Percentiles rank a stretch among this genome's conserved stretches.
Conservation (phyloP, 805 yeast species). For the Metschnikowia proteae region DNA sequence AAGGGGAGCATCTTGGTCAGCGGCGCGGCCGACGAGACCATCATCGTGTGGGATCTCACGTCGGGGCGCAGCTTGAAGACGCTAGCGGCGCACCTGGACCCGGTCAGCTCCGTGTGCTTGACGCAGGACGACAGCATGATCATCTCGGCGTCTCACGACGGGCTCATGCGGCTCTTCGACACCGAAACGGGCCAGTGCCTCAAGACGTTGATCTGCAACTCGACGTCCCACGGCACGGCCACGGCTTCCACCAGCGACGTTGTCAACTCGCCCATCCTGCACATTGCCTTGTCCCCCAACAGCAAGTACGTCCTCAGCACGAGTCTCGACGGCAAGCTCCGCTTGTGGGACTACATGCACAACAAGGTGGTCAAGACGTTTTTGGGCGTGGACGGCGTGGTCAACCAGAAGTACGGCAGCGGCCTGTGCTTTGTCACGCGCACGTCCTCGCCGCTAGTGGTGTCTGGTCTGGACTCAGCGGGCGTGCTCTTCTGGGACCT, state of each 20-base stretch:
- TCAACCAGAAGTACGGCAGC: slow-evolving; percentile 53
- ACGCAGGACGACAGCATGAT: slow-evolving; percentile 78
- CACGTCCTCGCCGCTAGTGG: slow-evolving; percentile 38
- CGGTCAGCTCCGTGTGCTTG: slow-evolving; percentile 72
- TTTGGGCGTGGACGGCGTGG: slow-evolving; percentile 25
- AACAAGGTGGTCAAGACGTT: slow-evolving; percentile 78
- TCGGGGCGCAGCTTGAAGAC: slow-evolving; percentile 71
- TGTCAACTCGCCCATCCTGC: slow-evolving; percentile 65
- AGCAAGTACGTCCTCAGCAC: slow-evolving; percentile 75
- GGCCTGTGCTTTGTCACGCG: slow-evolving; percentile 48
- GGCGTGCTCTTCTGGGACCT: slow-evolving; percentile 63
- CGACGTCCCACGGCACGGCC: slow-evolving; percentile 53
- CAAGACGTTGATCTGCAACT: slow-evolving; percentile 79
- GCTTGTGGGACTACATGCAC: slow-evolving; percentile 84
- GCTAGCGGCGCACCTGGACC: slow-evolving; percentile 89
- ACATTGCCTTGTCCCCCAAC: slow-evolving; percentile 73
- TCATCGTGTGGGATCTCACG: slow-evolving; percentile 82
- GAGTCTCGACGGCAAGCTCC: slow-evolving; percentile 71
- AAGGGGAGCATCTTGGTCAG: slow-evolving; percentile 77
- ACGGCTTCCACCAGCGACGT: slow-evolving; percentile 54
- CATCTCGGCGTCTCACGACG: slow-evolving; percentile 86
- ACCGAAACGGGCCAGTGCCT: slow-evolving; percentile 86
- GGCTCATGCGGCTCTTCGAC: slow-evolving; percentile 85
- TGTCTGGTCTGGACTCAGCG: slow-evolving; percentile 59
- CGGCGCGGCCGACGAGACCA: slow-evolving; percentile 88